A percentile compares a stretch with the other conserved stretches of the same genome.
Evolutionary conservation across 2,329 filamentous ascomycete species (phyloP).

Genomic region (Arthroderma sp.): DNA sequence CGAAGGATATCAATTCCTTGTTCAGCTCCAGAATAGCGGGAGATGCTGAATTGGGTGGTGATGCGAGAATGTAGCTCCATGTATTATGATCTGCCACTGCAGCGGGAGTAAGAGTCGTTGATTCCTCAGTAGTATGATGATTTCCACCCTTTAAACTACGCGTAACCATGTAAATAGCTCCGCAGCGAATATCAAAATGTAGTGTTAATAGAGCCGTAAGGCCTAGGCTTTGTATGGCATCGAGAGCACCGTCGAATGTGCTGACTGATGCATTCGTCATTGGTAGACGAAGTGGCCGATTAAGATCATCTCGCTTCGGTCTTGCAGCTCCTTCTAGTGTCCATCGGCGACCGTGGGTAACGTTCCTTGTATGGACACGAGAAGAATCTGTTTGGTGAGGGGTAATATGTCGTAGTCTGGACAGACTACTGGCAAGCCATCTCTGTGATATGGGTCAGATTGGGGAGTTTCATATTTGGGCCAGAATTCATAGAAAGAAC

Average conservation of each 20-base stretch:
- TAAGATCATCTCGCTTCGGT: conserved; percentile 40
- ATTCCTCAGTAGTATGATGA: conserved; percentile 18
- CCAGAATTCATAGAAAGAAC: conserved; percentile 5
- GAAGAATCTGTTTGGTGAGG: conserved; percentile 58
- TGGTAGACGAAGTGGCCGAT: conserved; percentile 64
- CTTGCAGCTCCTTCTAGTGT: conserved; percentile 58
- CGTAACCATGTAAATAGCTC: conserved; percentile 67
- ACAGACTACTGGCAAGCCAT: conserved; percentile 78
- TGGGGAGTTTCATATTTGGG: background rate
- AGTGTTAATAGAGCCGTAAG: conserved; percentile 68
- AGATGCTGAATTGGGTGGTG: conserved; percentile 31
- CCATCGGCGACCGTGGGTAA: conserved; percentile 59
- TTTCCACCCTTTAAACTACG: conserved; percentile 47
- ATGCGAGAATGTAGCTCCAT: conserved; percentile 32
- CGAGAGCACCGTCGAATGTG: conserved; percentile 74
- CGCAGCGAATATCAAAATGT: conserved; percentile 77
- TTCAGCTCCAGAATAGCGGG: conserved; percentile 73
- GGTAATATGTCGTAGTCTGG: conserved; percentile 71
- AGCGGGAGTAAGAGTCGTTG: conserved; percentile 13
- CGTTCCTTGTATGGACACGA: conserved; percentile 29
- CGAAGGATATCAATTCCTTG: conserved; percentile 70
- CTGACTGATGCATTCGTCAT: conserved; percentile 77
- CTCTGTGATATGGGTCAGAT: conserved; percentile 35
- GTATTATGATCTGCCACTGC: conserved; percentile 41
- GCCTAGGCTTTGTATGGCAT: conserved; percentile 70